These are phyloP conservation scores for Mucor lusitanicus DNA, from an alignment of 371 early-diverging fungal genomes.

Conservation along the genomic window DNA sequence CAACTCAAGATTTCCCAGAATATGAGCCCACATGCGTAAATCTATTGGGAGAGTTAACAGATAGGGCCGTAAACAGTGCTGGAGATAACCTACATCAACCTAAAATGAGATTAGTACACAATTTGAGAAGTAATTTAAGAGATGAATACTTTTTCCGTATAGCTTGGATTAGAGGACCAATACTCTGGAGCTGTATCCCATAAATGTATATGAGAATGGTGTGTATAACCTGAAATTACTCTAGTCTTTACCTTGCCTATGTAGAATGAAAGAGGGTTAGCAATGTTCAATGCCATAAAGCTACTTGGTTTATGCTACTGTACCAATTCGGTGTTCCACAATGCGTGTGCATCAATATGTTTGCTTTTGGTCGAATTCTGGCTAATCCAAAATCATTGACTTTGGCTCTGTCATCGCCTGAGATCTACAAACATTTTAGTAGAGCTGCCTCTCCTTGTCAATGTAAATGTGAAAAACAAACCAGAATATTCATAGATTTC, in stretches of 20 bases:
- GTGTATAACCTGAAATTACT: neutral
- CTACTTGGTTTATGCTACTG: neutral
- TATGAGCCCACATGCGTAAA: conserved; percentile 78
- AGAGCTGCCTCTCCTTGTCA: neutral
- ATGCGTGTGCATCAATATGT: conserved; percentile 69
- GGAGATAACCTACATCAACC: conserved; percentile 34
- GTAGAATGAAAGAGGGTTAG: no score
- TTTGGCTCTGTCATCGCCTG: conserved; percentile 70
- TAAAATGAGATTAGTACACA: neutral
- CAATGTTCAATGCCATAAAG: no score
- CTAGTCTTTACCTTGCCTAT: conserved; percentile 13
- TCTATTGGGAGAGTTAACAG: conserved; percentile 13
- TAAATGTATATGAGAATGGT: neutral
- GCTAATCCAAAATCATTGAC: conserved; percentile 84
- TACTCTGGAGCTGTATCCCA: conserved; percentile 67
- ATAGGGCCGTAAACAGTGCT: neutral
- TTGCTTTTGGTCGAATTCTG: conserved; percentile 69
- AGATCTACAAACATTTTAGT: conserved; percentile 38
- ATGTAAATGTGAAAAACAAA: conserved; percentile 15
- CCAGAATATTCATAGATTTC: conserved; percentile 86
- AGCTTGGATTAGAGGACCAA: conserved; percentile 71
- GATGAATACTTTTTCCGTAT: conserved; percentile 71
- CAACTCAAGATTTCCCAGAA: conserved; percentile 84
- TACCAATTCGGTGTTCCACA: conserved; percentile 84
- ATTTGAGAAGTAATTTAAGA: neutral